Evolutionary conservation across 768 basidiomycete species (phyloP).

Genomic region (Boletus barrowsii): DNA sequence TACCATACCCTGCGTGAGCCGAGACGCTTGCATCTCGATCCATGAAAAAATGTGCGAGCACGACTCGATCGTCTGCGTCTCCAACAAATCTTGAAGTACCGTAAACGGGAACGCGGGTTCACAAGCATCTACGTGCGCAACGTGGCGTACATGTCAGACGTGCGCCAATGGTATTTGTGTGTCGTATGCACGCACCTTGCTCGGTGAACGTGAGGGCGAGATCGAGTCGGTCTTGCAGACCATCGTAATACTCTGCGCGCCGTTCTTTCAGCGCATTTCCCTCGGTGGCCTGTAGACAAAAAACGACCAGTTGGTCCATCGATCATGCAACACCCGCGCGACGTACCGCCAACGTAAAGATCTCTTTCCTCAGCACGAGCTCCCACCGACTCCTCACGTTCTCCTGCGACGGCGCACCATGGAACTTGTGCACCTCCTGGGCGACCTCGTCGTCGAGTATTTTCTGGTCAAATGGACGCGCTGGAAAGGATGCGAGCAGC

Average conservation of each 20-base stretch:
- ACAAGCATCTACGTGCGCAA: constrained; percentile 58
- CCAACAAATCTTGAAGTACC: constrained; percentile 77
- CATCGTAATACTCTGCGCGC: constrained; percentile 55
- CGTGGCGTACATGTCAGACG: not conserved
- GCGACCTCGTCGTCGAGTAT: constrained; percentile 50
- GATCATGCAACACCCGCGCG: not conserved
- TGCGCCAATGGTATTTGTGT: no score
- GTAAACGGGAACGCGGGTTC: constrained; percentile 71
- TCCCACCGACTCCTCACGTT: constrained; percentile 75
- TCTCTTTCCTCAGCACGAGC: constrained; percentile 63
- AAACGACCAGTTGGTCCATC: not conserved
- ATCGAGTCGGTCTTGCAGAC: constrained; percentile 63
- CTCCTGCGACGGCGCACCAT: constrained; percentile 46
- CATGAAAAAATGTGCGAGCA: constrained; percentile 88
- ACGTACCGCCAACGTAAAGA: constrained; percentile 71
- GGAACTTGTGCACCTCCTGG: constrained; percentile 42
- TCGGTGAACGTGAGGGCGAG: constrained; percentile 75
- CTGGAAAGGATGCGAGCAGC: constrained; percentile 52
- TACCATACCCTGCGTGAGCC: constrained; percentile 74
- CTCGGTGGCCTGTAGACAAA: constrained; percentile 53
- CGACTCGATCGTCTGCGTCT: constrained; percentile 79
- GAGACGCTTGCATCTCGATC: constrained; percentile 70
- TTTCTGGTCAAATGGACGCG: constrained; percentile 46
- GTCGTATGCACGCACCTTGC: constrained; percentile 47
- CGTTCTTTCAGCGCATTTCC: constrained; percentile 58